phyloP scores from a whole-genome alignment of 805 yeast genomes.

The Teunomyces gatunensis region DNA sequence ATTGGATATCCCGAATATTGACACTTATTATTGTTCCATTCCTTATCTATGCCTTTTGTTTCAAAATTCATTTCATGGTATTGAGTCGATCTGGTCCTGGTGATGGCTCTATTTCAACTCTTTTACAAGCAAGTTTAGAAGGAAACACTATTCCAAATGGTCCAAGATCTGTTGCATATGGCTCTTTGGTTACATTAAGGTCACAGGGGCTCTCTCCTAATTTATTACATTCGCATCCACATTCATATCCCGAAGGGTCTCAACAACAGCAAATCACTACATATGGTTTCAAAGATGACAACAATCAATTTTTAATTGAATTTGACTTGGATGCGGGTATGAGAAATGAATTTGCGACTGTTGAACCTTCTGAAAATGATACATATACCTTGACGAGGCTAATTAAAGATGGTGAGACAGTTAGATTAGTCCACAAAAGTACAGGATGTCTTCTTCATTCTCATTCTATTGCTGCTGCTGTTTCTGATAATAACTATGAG shows the following conservation, averaged over 20 bases:
- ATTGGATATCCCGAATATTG: slow-evolving; percentile 70
- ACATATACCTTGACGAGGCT: slow-evolving; percentile 13
- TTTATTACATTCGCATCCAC: slow-evolving; percentile 84
- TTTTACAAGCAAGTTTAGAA: slow-evolving; percentile 82
- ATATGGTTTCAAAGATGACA: slow-evolving; percentile 92
- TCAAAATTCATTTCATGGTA: slow-evolving; percentile 77
- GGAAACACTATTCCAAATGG: slow-evolving; percentile 64
- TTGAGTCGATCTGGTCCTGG: slow-evolving; percentile 87
- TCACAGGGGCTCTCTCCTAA: slow-evolving; percentile 72
- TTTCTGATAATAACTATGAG: slow-evolving; percentile 66
- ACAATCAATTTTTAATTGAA: slow-evolving; percentile 91
- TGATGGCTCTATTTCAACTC: slow-evolving; percentile 84
- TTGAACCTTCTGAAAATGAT: slow-evolving; percentile 17
- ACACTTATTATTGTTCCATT: slow-evolving; percentile 72
- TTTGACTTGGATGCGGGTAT: slow-evolving; percentile 49
- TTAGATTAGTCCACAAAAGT: slow-evolving; percentile 68
- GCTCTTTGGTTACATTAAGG: slow-evolving; percentile 62
- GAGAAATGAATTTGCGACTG: slow-evolving; percentile 29
- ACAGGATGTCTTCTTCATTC: slow-evolving; percentile 81
- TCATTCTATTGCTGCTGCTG: slow-evolving; percentile 75
- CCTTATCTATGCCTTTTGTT: slow-evolving; percentile 63
- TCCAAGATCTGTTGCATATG: slow-evolving; percentile 63
- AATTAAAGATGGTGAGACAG: slow-evolving; percentile 59
- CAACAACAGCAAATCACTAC: slow-evolving; percentile 93
- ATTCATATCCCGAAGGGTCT: slow-evolving; percentile 86